These are phyloP conservation scores for Eremochloa ophiuroides DNA, from an alignment of 176 grass and related monocot genomes.

Conservation along the genomic window DNA sequence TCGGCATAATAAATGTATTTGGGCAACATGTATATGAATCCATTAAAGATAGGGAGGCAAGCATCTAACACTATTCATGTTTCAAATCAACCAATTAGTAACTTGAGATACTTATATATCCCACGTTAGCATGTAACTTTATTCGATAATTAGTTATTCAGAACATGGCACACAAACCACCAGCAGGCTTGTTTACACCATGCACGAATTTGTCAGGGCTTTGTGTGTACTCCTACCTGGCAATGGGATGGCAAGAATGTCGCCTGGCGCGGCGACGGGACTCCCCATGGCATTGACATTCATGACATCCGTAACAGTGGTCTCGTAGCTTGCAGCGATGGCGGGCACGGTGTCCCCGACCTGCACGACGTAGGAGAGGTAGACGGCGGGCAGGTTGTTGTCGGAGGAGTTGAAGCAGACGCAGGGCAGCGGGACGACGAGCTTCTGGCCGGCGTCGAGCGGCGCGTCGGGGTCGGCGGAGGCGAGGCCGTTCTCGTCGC, in stretches of 20 bases:
- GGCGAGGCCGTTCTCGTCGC: slow-evolving; percentile 56
- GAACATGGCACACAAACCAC: too few species aligned
- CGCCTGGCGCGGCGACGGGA: slow-evolving; percentile 54
- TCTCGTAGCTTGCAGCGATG: slow-evolving; percentile 63
- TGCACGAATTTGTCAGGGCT: neutral
- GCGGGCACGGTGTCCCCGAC: slow-evolving; percentile 62
- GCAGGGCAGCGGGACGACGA: slow-evolving; percentile 78
- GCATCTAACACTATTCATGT: neutral
- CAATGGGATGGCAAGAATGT: slow-evolving; percentile 81
- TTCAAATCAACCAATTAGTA: neutral
- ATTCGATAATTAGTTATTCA: too few species aligned
- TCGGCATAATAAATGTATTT: neutral
- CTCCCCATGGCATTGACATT: slow-evolving; percentile 85
- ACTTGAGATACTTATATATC: neutral
- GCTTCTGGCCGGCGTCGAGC: slow-evolving; percentile 51
- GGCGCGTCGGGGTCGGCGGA: slow-evolving; percentile 50
- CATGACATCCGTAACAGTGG: slow-evolving; percentile 78
- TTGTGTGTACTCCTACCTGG: slow-evolving; percentile 37
- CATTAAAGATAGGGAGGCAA: neutral
- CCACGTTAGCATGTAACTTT: neutral
- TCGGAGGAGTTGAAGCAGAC: slow-evolving; percentile 91
- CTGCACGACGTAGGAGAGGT: slow-evolving; percentile 82
- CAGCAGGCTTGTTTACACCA: too few species aligned
- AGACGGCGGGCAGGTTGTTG: slow-evolving; percentile 70
- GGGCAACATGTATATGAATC: neutral